These are phyloP conservation scores for Hypoxylon sp. DNA, from an alignment of 2,329 filamentous ascomycete genomes.

Conservation along the genomic window DNA sequence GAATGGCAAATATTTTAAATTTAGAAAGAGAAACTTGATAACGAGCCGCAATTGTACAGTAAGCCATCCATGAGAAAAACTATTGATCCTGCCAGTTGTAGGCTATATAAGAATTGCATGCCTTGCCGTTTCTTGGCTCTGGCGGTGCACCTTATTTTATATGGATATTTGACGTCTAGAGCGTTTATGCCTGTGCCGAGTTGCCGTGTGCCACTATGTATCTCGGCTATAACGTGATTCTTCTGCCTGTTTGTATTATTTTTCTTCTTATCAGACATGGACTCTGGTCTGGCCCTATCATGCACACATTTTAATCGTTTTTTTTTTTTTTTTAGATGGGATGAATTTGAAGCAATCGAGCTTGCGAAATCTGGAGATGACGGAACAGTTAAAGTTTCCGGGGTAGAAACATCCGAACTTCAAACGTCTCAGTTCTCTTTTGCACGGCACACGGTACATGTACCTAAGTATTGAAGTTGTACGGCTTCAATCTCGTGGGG, in stretches of 20 bases:
- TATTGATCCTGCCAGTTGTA: too few relatives aligned
- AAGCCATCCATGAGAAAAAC: neutral
- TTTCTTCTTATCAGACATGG: constrained; percentile 1
- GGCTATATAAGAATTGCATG: constrained; percentile 3
- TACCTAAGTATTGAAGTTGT: too few relatives aligned
- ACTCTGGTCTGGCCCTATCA: neutral
- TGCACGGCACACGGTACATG: too few relatives aligned
- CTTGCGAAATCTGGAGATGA: constrained; percentile 2
- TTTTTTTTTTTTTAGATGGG: constrained; percentile 5
- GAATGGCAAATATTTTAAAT: too few relatives aligned
- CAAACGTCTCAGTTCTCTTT: constrained; percentile 20
- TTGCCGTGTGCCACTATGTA: constrained; percentile 13
- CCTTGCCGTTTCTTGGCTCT: constrained; percentile 14
- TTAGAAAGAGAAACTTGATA: constrained; percentile 24
- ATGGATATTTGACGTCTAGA: constrained; percentile 12
- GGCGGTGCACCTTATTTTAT: constrained; percentile 16
- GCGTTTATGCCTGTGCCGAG: constrained; percentile 23
- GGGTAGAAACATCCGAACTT: constrained; percentile 14
- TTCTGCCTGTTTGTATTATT: too few relatives aligned
- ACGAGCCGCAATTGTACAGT: constrained; percentile 19
- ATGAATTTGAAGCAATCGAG: constrained; percentile 8
- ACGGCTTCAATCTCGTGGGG: constrained; percentile 10
- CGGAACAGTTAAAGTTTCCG: constrained; percentile 18
- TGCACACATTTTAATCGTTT: too few relatives aligned
- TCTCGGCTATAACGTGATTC: too few relatives aligned